Conservation (phyloP, 2,329 filamentous ascomycete genomes). For the Dactylonectria estremocensis region DNA sequence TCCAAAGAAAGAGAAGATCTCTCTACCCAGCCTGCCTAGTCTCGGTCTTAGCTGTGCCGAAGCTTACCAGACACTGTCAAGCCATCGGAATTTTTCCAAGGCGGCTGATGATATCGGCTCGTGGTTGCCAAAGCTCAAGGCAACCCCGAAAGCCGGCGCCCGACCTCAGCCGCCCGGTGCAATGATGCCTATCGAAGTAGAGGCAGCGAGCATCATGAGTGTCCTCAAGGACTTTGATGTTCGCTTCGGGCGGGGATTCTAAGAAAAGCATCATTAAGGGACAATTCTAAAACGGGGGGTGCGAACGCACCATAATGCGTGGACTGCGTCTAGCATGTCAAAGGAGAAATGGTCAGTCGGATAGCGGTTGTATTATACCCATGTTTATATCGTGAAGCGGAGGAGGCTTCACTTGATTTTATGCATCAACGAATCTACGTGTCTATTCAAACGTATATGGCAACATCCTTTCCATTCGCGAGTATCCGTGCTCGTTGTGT, state of each 20-base stretch:
- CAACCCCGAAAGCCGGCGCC: constrained; percentile 60
- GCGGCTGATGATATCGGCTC: constrained; percentile 81
- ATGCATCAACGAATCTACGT: constrained; percentile 48
- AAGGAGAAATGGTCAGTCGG: constrained; percentile 41
- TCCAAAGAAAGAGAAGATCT: constrained; percentile 54
- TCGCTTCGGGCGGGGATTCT: constrained; percentile 71
- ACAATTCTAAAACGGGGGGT: constrained; percentile 32
- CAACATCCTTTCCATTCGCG: constrained; percentile 17
- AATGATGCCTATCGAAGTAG: constrained; percentile 79
- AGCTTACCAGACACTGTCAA: constrained; percentile 83
- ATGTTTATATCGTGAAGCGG: constrained; percentile 43
- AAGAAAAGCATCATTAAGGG: constrained; percentile 31
- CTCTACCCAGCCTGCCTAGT: constrained; percentile 56
- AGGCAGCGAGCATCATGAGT: constrained; percentile 88
- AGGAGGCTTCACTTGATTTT: constrained; percentile 40
- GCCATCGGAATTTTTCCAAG: constrained; percentile 81
- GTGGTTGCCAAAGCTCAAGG: constrained; percentile 82
- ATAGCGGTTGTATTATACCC: constrained; percentile 52
- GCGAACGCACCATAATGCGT: constrained; percentile 26
- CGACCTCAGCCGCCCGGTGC: constrained; percentile 53
- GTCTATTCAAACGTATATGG: constrained; percentile 32
- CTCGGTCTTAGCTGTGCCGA: constrained; percentile 82
- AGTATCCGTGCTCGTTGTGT: constrained; percentile 15
- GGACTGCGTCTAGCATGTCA: constrained; percentile 35
- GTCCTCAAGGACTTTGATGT: constrained; percentile 87